Conservation (phyloP, 2,329 filamentous ascomycete genomes). For the Raffaelea arxii region DNA sequence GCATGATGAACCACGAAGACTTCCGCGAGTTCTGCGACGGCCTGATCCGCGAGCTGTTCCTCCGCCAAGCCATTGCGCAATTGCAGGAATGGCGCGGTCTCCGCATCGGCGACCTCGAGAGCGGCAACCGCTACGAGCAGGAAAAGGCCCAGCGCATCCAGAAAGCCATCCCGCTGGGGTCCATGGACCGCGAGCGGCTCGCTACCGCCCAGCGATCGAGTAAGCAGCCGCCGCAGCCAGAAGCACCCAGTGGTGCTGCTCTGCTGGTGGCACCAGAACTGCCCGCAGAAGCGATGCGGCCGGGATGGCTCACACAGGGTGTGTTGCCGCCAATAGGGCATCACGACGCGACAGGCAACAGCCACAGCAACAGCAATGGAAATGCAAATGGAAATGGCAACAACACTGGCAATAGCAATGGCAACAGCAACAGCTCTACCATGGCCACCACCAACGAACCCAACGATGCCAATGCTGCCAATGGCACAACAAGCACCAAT, state of each 20-base stretch:
- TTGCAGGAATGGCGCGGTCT: constrained; percentile 88
- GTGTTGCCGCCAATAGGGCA: too few relatives aligned
- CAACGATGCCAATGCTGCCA: neutral
- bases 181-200: constrained; percentile 72
- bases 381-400: neutral
- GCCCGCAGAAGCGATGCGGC: neutral
- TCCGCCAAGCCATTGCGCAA: constrained; percentile 81
- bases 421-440: constrained; percentile 21
- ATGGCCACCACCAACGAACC: constrained; percentile 23
- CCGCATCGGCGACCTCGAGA: constrained; percentile 73
- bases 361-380: neutral
- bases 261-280: constrained; percentile 72
- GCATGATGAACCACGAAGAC: constrained; percentile 92
- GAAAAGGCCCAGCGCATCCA: constrained; percentile 75
- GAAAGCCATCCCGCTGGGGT: constrained; percentile 60
- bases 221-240: constrained; percentile 61
- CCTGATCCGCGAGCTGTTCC: constrained; percentile 80
- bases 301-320: too few relatives aligned
- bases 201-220: constrained; percentile 59
- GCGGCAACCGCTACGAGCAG: constrained; percentile 83
- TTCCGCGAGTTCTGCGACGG: constrained; percentile 81
- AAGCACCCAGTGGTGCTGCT: constrained; percentile 68
- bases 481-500: constrained; percentile 30
- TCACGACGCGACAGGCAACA: constrained; percentile 16
- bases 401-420: neutral